Evolutionary conservation across 345 rosid species (phyloP).

Genomic region (Acer negundo): DNA sequence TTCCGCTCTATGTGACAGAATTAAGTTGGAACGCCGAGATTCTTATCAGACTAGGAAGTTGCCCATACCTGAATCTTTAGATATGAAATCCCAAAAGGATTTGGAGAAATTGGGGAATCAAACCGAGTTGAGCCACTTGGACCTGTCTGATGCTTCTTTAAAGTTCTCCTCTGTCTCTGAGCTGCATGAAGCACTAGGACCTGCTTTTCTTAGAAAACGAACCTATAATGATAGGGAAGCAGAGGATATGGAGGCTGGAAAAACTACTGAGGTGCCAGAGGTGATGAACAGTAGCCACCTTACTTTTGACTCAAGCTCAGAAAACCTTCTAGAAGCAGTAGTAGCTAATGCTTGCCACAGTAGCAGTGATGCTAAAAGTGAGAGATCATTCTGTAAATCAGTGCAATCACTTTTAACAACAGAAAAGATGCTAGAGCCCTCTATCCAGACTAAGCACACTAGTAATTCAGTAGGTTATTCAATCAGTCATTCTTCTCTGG

Average conservation of each 20-base stretch:
- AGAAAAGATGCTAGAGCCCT: slow-evolving; percentile 51
- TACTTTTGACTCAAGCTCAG: slow-evolving; percentile 55
- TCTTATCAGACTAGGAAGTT: slow-evolving; percentile 32
- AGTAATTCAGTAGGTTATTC: slow-evolving; percentile 46
- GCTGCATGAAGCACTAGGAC: slow-evolving; percentile 86
- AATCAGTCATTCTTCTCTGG: slow-evolving; percentile 44
- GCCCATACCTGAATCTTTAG: slow-evolving; percentile 41
- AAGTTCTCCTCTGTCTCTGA: slow-evolving; percentile 71
- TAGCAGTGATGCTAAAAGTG: slow-evolving; percentile 50
- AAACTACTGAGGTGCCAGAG: slow-evolving; percentile 44
- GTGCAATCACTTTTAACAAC: slow-evolving; percentile 51
- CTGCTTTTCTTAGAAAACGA: slow-evolving; percentile 51
- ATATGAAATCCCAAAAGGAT: slow-evolving; percentile 35
- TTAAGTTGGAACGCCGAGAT: slow-evolving; percentile 32
- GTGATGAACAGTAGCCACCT: slow-evolving; percentile 59
- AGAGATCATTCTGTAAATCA: slow-evolving; percentile 51
- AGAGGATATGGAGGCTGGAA: slow-evolving; percentile 50
- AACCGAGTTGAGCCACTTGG: slow-evolving; percentile 37
- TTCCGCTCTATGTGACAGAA: slow-evolving; percentile 31
- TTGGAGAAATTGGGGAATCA: slow-evolving; percentile 36
- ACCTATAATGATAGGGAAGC: slow-evolving; percentile 38
- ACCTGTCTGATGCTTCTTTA: slow-evolving; percentile 36
- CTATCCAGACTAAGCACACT: slow-evolving; percentile 42
- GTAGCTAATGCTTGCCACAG: slow-evolving; percentile 69
- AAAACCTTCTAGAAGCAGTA: slow-evolving; percentile 90